Evolutionary conservation across 805 yeast genomes (phyloP).

Genomic region (Saccharomycopsis capsularis): DNA sequence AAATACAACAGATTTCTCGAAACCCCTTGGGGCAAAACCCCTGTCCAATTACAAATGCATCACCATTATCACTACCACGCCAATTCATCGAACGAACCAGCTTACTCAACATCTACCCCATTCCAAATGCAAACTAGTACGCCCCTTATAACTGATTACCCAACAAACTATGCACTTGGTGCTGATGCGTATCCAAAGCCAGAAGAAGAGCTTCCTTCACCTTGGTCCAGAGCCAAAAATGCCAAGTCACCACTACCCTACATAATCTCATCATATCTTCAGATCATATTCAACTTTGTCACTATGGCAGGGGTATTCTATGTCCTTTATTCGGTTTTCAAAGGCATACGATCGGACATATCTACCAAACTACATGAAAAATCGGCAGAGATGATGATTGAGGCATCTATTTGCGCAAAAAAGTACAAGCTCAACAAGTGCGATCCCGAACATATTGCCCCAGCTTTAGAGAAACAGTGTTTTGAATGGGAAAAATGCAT

Average conservation of each 20-base stretch:
- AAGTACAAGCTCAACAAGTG: constrained; percentile 52
- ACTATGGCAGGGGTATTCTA: constrained; percentile 41
- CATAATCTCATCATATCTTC: constrained; percentile 54
- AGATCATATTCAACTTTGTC: constrained; percentile 43
- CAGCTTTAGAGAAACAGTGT: constrained; percentile 54
- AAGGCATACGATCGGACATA: constrained; percentile 50
- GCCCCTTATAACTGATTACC: too few relatives aligned
- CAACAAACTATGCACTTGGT: too few relatives aligned
- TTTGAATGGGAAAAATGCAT: constrained; percentile 59
- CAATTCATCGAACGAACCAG: not conserved
- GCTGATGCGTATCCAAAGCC: not conserved
- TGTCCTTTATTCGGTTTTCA: constrained; percentile 37
- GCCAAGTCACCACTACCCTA: constrained; percentile 34
- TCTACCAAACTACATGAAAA: constrained; percentile 42
- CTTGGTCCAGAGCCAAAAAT: constrained; percentile 13
- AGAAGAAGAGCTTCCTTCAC: constrained; percentile 11
- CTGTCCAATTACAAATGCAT: not conserved
- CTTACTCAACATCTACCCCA: not conserved
- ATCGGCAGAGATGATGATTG: constrained; percentile 38
- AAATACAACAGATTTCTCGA: not conserved
- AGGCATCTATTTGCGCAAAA: constrained; percentile 47
- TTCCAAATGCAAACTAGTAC: not conserved
- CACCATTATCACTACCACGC: not conserved
- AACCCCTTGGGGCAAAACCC: not conserved
- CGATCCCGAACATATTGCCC: constrained; percentile 45